Percentiles rank a stretch among this genome's conserved stretches.
These are phyloP conservation scores for Termitomyces sp. DNA, from an alignment of 768 basidiomycete species.

Conservation along the genomic window DNA sequence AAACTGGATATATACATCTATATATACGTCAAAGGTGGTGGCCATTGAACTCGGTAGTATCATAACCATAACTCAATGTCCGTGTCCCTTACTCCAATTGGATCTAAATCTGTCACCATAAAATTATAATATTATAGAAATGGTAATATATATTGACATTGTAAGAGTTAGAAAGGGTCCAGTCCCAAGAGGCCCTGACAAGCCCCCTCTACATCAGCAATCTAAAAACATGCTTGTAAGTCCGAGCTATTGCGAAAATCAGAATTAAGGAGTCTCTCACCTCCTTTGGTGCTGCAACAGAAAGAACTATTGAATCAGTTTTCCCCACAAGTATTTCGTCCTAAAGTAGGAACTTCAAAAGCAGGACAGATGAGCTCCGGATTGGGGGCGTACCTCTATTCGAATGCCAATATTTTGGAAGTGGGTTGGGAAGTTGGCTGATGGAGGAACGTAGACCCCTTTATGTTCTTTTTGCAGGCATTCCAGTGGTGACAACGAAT, in stretches of 20 bases:
- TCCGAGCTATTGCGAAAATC: background rate
- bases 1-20: too few relatives aligned
- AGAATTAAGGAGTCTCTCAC: constrained; percentile 24
- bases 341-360: constrained; percentile 19
- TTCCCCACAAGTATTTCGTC: constrained; percentile 73
- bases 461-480: background rate
- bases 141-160: background rate
- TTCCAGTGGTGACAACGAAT: background rate
- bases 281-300: constrained; percentile 79
- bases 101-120: background rate
- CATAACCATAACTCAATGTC: too few relatives aligned
- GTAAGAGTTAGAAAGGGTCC: constrained; percentile 32
- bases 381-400: constrained; percentile 59
- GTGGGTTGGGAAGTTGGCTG: constrained; percentile 69
- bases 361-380: background rate
- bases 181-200: constrained; percentile 69
- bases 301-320: constrained; percentile 56
- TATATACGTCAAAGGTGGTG: too few relatives aligned
- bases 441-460: constrained; percentile 87
- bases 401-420: constrained; percentile 92
- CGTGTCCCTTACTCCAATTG: too few relatives aligned
- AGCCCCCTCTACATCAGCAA: constrained; percentile 73
- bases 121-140: background rate
- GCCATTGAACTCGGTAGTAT: too few relatives aligned
- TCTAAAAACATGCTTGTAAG: constrained; percentile 24